Evolutionary conservation across 2,329 filamentous ascomycete species (phyloP).

Genomic region (Botrytis sinoallii): DNA sequence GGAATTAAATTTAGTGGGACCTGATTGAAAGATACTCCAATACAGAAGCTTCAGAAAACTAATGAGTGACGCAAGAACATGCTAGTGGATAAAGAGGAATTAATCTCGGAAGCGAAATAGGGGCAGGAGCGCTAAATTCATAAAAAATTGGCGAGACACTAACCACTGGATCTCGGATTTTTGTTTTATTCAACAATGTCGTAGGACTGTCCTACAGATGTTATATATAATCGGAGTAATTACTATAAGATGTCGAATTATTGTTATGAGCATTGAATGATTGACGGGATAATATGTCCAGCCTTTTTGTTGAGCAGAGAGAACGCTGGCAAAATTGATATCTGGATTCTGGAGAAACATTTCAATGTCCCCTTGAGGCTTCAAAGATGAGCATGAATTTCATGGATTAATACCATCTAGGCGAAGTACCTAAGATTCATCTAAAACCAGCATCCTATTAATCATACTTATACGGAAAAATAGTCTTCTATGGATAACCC

Average conservation of each 20-base stretch:
- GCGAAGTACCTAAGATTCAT: background rate
- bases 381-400: rapidly evolving
- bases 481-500: background rate
- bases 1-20: no score
- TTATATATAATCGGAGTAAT: background rate
- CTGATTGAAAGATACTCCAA: no score
- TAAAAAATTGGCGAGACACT: background rate
- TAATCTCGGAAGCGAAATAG: background rate
- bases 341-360: background rate
- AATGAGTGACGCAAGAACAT: no score
- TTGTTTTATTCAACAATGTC: background rate
- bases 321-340: background rate
- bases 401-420: background rate
- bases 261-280: background rate
- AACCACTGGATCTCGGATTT: background rate
- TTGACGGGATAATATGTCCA: background rate
- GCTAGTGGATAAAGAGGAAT: no score
- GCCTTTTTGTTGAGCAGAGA: background rate
- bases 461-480: background rate
- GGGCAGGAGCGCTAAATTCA: background rate
- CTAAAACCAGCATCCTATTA: background rate
- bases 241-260: background rate
- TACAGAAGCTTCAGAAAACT: no score
- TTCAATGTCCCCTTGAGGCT: background rate
- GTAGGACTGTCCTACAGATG: background rate